These are phyloP conservation scores for Salix caprea DNA, from an alignment of 345 rosid species.

Conservation along the genomic window DNA sequence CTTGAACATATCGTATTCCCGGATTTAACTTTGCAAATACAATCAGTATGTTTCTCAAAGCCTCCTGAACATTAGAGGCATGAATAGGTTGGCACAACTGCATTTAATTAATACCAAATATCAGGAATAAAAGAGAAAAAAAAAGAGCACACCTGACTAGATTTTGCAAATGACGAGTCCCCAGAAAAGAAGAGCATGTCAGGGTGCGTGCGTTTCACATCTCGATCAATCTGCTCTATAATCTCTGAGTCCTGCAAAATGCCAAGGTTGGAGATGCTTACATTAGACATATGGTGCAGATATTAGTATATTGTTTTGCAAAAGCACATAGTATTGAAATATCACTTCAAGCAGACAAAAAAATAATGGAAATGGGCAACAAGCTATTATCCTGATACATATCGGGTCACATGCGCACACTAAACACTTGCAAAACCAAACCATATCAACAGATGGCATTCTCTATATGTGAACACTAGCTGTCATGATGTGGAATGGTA, in stretches of 20 bases:
- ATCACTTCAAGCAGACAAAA: neutral
- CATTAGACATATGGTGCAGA: conserved; percentile 5
- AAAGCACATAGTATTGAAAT: neutral
- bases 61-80: conserved; percentile 53
- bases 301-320: neutral
- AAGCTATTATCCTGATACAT: neutral
- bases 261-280: conserved; percentile 7
- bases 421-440: conserved; percentile 6
- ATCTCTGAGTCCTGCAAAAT: conserved; percentile 73
- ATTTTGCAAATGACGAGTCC: conserved; percentile 64
- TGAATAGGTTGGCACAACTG: conserved; percentile 19
- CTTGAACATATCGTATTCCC: conserved; percentile 97
- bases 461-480: neutral
- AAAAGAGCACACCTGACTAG: conserved; percentile 65
- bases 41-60: conserved; percentile 64
- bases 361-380: neutral
- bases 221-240: conserved; percentile 92
- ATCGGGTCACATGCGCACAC: neutral
- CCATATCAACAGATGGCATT: neutral
- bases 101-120: neutral
- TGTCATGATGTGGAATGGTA: neutral
- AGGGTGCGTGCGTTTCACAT: conserved; percentile 96
- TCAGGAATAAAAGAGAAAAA: neutral
- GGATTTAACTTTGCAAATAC: conserved; percentile 95
- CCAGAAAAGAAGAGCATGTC: conserved; percentile 93